Evolutionary conservation across 192 early-diverging fungal species (phyloP), one percentile per base, ranked within the genome.

Genomic region (Podila minutissima): DNA sequence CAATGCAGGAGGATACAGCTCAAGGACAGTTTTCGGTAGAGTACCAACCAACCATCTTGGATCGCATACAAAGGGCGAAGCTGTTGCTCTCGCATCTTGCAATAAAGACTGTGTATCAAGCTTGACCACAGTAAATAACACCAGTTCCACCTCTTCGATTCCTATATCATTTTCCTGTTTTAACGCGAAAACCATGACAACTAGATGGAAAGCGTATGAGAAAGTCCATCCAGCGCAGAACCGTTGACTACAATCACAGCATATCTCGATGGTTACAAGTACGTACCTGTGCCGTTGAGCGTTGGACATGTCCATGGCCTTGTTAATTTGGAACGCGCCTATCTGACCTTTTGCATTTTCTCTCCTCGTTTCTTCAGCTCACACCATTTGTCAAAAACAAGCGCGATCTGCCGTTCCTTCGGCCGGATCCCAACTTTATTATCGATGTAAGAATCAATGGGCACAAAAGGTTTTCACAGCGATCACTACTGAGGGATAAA

Each of bases 231-330:
- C 95, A 98, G 83, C 86, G 98, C 58, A 88, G 94, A 13, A 99
- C 98, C 0, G 93, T 99, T 20, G 98, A 99, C 83, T 97, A 95
- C 82, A 95, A 96, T 70, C 88, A 94, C 22, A 89, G 93, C 29
- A 88, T 97, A 15, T 90, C 92, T 50, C 88, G 92, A 66, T 92
- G 93, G 68, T 83, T 94, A 51, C 90, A 95, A 87, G 91, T 95
- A 87, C 19, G 70, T 60, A 31, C 48, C 15, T 32, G 3, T 41
- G 55, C 48, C 73, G 17, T 66, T 67, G n/a, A 12, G 67, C 6
- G 73, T 71, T 1, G 74, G 83, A 4, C 38, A 58, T 9, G 26
- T 28, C 5, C 26, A 59, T 15, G 76, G 82, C 51, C 53, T 79
- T 7, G 78, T 82, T 73, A 67, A 62, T 3, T 58, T 79, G n/a